Evolutionary conservation across 2,329 filamentous ascomycete species (phyloP).

Genomic region (Aspergillus sp.): DNA sequence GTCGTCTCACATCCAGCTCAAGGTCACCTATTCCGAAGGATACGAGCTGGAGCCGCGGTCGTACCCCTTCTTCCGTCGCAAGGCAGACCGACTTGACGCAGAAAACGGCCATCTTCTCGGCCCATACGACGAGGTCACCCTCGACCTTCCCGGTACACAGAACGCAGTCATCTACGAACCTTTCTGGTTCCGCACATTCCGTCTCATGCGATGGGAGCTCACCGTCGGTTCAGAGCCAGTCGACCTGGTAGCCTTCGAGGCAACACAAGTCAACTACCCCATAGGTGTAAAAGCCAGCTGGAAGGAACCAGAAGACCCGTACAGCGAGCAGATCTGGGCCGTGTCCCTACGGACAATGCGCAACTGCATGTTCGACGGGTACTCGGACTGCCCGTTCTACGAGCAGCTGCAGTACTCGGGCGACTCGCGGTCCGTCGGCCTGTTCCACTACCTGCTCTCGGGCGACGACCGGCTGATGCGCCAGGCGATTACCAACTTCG

Average conservation of each 20-base stretch:
- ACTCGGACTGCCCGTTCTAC: constrained; percentile 36
- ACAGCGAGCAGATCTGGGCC: constrained; percentile 27
- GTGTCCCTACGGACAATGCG: constrained; percentile 30
- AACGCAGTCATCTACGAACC: constrained; percentile 29
- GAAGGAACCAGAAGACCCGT: constrained; percentile 10
- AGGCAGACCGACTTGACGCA: constrained; percentile 36
- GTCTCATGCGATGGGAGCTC: constrained; percentile 32
- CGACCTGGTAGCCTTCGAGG: constrained; percentile 23
- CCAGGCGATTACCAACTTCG: constrained; percentile 33
- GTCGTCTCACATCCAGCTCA: constrained; percentile 18
- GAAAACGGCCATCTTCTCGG: constrained; percentile 32
- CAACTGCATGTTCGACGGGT: constrained; percentile 37
- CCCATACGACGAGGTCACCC: constrained; percentile 33
- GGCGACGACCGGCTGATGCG: constrained; percentile 31
- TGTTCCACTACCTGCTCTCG: constrained; percentile 34
- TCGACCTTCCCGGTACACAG: constrained; percentile 20
- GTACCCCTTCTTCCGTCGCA: constrained; percentile 41
- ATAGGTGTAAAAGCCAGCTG: constrained; percentile 29
- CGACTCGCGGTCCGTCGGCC: constrained; percentile 21
- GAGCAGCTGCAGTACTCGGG: constrained; percentile 34
- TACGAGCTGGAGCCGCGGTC: constrained; percentile 32
- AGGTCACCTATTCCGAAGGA: constrained; percentile 31
- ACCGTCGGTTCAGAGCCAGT: constrained; percentile 20
- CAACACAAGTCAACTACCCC: constrained; percentile 38
- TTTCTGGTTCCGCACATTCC: constrained; percentile 44